Evolutionary conservation across 495 filamentous ascomycete species (phyloP), one percentile per base, ranked within the genome.

Genomic region (Aspergillus campestris): DNA sequence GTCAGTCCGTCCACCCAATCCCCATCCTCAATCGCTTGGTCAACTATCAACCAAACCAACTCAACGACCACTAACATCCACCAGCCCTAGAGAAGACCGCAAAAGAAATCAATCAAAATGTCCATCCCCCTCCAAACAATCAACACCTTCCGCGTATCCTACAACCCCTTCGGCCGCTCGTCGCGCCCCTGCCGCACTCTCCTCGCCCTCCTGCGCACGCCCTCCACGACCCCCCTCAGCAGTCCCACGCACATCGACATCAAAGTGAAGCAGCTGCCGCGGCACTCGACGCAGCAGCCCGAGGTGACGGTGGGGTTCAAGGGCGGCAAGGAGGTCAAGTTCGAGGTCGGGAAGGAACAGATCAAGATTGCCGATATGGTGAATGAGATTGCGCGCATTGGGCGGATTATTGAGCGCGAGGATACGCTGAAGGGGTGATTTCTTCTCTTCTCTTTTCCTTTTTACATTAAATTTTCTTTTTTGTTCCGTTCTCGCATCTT

Each of bases 321-420:
- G 59, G 70, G 72, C 47, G 72, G 69, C 15, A 72, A 71, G 54
- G 67, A 74, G 40, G 44, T 75, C 15, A 61, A 61, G 9, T 45
- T 64, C 42, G 87, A 94, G 72, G 85, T 95, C 61, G 83, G 90
- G 41, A 89, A 88, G 64, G 82, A 87, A 47, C 80, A 82, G 55
- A 67, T 95, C 65, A 83, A 81, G 56, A 89, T 96, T 54, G 86
- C 87, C 43, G 87, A 90, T 59, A 78, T 96, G 3, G 71, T 86
- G 31, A 87, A 89, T 63, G 88, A 96, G 66, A 81, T 95, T 33
- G 85, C 95, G 60, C 77, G 94, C 44, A 86, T 97, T 72, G 94
- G 87, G 34, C 74, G 94, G 40, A 64, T 67, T 32, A 64, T 99
- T 59, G 79, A 84, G 51, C 78, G 94, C 55, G 79, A 89, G 67